Conservation (phyloP, 2,329 filamentous ascomycete genomes). For the Byssoonygena ceratinophila region DNA sequence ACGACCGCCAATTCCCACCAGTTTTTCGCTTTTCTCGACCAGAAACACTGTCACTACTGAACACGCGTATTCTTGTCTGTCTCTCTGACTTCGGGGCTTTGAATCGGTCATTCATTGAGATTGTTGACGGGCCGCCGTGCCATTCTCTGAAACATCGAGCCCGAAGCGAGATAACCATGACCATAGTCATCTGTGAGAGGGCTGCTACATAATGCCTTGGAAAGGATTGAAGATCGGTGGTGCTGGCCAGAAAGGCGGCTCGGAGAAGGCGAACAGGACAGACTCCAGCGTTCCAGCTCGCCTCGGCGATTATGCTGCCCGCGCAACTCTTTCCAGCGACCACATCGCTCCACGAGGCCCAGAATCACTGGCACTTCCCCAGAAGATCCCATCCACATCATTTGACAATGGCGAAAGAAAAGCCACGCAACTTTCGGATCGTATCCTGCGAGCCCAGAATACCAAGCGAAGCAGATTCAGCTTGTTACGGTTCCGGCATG, state of each 20-base stretch:
- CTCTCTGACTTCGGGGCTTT: not conserved
- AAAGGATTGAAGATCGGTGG: slow-evolving; percentile 15
- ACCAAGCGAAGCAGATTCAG: slow-evolving; percentile 44
- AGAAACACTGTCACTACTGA: not conserved
- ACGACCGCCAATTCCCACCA: too few species aligned
- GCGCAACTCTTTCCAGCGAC: slow-evolving; percentile 7
- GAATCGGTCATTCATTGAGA: not conserved
- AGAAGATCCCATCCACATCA: not conserved
- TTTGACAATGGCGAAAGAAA: slow-evolving; percentile 7
- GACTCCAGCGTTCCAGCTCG: slow-evolving; percentile 8
- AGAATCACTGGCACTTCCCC: slow-evolving; percentile 8
- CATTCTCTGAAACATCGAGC: not conserved
- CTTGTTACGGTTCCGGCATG: slow-evolving; percentile 76
- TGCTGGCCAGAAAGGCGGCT: slow-evolving; percentile 1
- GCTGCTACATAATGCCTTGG: slow-evolving; percentile 15
- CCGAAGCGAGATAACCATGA: slow-evolving; percentile 11
- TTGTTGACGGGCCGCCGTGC: not conserved
- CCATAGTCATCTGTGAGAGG: slow-evolving; percentile 2
- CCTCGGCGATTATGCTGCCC: slow-evolving; percentile 14
- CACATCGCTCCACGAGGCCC: slow-evolving; percentile 9
- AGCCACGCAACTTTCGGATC: not conserved
- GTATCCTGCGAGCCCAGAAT: slow-evolving; percentile 6
- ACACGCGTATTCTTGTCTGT: not conserved
- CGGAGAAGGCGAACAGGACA: not conserved
- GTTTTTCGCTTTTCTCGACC: too few species aligned